Conservation (phyloP, 1,139 yeast species). For the Spathaspora jeffriesii region DNA sequence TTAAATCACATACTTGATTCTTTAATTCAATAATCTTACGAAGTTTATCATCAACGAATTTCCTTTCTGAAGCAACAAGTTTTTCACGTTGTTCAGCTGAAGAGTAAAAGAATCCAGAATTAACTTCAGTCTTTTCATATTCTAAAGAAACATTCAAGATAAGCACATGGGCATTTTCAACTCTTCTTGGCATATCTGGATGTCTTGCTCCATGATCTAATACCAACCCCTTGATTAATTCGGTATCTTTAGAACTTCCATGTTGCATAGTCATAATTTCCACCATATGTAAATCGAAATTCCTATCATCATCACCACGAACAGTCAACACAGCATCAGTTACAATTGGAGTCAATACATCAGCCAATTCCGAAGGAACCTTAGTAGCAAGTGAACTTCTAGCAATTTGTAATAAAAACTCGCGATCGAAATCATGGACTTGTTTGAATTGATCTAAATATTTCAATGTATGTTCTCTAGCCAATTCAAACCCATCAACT, state of each 20-base stretch:
- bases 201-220: conserved; percentile 99
- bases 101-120: conserved; percentile 94
- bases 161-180: conserved; percentile 80
- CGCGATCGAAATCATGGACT: conserved; percentile 67
- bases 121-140: conserved; percentile 97
- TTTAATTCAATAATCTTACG: conserved; percentile 90
- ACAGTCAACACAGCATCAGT: conserved; percentile 94
- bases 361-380: conserved; percentile 72
- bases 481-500: conserved; percentile 93
- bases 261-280: conserved; percentile 99
- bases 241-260: conserved; percentile 81
- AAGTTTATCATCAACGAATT: conserved; percentile 92
- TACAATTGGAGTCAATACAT: conserved; percentile 87
- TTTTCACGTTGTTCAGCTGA: conserved; percentile 96
- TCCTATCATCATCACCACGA: conserved; percentile 40
- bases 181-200: conserved; percentile 96
- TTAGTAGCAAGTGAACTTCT: conserved; percentile 88
- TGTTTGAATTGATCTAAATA: conserved; percentile 63
- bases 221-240: conserved; percentile 84
- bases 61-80: conserved; percentile 90
- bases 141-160: conserved; percentile 93
- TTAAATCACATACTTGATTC: conserved; percentile 84
- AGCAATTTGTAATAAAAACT: conserved; percentile 87
- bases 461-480: conserved; percentile 72
- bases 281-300: conserved; percentile 92